phyloP scores from a whole-genome alignment of 2,329 filamentous ascomycete species.

The Bertia moriformis region DNA sequence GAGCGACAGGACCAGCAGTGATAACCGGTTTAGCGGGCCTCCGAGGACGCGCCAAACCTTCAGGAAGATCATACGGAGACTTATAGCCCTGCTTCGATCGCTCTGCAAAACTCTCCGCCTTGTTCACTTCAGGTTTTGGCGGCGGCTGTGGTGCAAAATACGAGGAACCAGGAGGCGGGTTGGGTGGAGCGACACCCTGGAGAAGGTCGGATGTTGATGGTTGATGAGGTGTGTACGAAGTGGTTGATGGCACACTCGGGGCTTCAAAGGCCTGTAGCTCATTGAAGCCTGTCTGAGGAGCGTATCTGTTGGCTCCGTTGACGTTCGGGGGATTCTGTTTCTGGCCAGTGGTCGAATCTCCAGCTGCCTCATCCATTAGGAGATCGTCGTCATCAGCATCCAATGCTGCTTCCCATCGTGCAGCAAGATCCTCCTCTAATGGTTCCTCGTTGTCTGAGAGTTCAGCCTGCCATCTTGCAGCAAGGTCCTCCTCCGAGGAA shows the following conservation, averaged over 20 bases:
- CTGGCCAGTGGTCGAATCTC: not conserved
- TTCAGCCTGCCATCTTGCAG: not conserved
- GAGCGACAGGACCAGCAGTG: too few species aligned
- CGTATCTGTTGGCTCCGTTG: too few species aligned
- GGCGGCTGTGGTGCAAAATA: not conserved
- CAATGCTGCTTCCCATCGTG: not conserved
- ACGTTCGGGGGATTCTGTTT: not conserved
- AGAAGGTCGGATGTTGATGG: not conserved
- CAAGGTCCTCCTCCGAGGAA: not conserved
- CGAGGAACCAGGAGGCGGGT: not conserved
- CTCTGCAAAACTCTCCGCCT: constrained; percentile 1
- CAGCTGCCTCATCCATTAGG: not conserved
- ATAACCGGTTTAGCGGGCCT: not conserved
- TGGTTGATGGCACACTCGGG: not conserved
- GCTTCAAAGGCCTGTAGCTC: not conserved
- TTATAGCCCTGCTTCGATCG: constrained; percentile 1
- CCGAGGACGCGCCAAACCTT: not conserved
- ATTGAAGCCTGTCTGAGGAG: not conserved
- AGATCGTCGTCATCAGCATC: not conserved
- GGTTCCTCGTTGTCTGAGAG: not conserved
- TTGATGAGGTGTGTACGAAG: not conserved
- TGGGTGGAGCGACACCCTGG: not conserved
- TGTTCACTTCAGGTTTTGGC: not conserved
- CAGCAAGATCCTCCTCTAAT: not conserved
- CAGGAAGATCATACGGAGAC: not conserved